Evolutionary conservation across 202 grass and related monocot genomes (phyloP).

Genomic region (Carex arenaria): DNA sequence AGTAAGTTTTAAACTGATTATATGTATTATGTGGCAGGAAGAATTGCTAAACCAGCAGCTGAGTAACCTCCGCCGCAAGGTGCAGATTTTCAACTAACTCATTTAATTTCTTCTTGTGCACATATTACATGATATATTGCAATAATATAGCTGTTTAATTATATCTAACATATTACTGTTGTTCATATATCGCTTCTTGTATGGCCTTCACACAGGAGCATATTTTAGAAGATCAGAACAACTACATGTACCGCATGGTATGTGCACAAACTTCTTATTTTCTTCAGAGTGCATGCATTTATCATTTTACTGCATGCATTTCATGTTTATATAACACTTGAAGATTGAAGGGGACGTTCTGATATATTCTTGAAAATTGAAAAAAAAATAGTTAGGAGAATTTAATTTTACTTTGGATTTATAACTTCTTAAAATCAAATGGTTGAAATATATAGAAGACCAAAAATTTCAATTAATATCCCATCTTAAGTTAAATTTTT

Average conservation of each 20-base stretch:
- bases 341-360: neutral
- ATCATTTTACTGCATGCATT: neutral
- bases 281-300: neutral
- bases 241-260: slow-evolving; percentile 66
- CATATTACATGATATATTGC: neutral
- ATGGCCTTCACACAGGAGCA: slow-evolving; percentile 32
- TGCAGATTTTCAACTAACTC: slow-evolving; percentile 8
- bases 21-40: slow-evolving; percentile 38
- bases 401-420: neutral
- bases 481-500: neutral
- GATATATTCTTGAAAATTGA: neutral
- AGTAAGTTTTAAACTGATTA: neutral
- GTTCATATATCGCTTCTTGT: neutral
- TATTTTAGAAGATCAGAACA: slow-evolving; percentile 43
- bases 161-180: neutral
- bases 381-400: neutral
- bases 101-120: neutral
- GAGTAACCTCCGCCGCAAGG: slow-evolving; percentile 53
- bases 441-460: neutral
- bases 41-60: slow-evolving; percentile 65
- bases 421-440: neutral
- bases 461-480: neutral
- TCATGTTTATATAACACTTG: neutral
- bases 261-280: neutral
- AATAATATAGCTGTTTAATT: neutral